A percentile compares a stretch with the other conserved stretches of the same genome.
Conservation (phyloP, 768 basidiomycete species). For the Tulasnella sp. region DNA sequence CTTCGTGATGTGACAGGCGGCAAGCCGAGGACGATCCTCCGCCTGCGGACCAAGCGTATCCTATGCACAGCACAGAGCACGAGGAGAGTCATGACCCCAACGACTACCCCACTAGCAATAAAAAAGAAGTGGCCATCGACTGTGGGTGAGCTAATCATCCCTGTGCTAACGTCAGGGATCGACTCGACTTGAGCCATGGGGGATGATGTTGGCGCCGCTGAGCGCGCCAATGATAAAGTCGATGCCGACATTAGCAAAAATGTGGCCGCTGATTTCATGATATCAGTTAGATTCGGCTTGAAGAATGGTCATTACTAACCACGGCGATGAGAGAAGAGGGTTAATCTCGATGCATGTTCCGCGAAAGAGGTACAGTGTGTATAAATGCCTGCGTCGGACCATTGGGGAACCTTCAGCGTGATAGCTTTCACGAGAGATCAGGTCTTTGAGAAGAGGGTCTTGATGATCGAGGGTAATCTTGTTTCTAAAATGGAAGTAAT, state of each 20-base stretch:
- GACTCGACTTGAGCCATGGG: not conserved
- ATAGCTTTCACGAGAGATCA: not conserved
- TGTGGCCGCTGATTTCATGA: not conserved
- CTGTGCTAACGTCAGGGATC: not conserved
- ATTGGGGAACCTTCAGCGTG: not conserved
- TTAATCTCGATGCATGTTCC: not conserved
- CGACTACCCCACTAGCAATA: not conserved
- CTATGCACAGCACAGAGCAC: not conserved
- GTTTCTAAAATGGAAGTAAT: not conserved
- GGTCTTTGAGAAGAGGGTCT: not conserved
- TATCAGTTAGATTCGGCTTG: not conserved
- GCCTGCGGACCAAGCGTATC: not conserved
- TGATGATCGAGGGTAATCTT: not conserved
- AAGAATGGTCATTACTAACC: not conserved
- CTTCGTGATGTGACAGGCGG: not conserved
- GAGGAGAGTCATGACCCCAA: not conserved
- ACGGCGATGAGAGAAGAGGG: not conserved
- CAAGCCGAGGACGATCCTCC: not conserved
- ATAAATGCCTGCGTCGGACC: not conserved
- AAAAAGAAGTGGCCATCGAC: not conserved
- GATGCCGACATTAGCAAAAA: not conserved
- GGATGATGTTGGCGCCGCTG: not conserved
- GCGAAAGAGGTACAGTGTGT: not conserved
- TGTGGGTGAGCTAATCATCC: not conserved
- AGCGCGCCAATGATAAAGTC: not conserved